Evolutionary conservation across 768 basidiomycete species (phyloP), one percentile per base, ranked within the genome.

Genomic region (Candolleomyces aberdarensis): DNA sequence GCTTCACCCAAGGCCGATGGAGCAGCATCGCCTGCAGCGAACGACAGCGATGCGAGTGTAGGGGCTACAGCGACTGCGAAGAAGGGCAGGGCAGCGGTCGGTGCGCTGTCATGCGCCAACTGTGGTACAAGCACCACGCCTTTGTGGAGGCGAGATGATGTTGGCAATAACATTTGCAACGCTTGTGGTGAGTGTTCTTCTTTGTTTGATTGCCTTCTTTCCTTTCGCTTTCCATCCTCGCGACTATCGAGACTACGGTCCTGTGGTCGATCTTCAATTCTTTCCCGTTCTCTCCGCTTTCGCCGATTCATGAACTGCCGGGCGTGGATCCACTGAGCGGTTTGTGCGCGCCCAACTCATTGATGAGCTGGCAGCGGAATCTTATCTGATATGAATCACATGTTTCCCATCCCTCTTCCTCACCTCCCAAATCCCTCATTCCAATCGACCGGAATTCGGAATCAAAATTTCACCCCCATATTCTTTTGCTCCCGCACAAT

Each of bases 91-190:
- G 75, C 76, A 2, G 69, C 78, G 15, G 80, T 94, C 44, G 91
- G 91, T 63, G 91, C 91, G 9, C 76, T 94, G 62, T 85, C 87
- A 67, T 96, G 94, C 75, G 88, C 89, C 44, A 92, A 93, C 71
- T 96, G 94, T 74, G 88, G 89, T 39, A 94, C 94, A 47, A 91
- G 88, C 70, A 91, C 91, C 59, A 96, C 93, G 3, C 94, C 94
- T 13, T 76, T 96, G 9, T 96, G 94, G 94, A 81, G 94, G 67
- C 78, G 94, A 66, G 92, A 95, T 70, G 90, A 92, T 70, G 86
- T 91, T 46, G 94, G 94, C 59, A 94, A 94, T 74, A 94, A 93
- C 72, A 93, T 94, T 62, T 96, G 94, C 74, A 96, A 96, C 77
- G 94, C 94, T 57, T 96, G 94, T 75, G 94, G 93, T 95, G 76